Evolutionary conservation across 345 rosid genomes (phyloP).

Genomic region (Brassica incana): DNA sequence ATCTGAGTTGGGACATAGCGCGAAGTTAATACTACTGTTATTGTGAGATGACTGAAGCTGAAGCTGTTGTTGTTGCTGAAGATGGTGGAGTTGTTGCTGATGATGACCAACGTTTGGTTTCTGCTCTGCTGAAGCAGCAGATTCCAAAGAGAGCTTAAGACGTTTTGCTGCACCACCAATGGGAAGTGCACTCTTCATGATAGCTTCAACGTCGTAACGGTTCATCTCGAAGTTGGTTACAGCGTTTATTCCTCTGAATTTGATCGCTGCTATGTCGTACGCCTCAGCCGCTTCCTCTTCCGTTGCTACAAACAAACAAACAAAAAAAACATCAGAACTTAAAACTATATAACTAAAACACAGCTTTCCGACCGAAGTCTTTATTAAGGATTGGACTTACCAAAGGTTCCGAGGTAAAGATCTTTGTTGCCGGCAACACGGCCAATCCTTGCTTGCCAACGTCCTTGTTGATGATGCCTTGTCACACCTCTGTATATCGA

Average conservation of each 20-base stretch:
- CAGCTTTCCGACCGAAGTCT: background rate
- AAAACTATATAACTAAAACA: background rate
- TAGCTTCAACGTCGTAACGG: conserved; percentile 86
- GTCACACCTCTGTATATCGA: conserved; percentile 96
- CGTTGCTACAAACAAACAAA: conserved; percentile 54
- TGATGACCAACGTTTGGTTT: conserved; percentile 44
- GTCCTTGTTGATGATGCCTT: conserved; percentile 98
- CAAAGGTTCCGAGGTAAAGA: conserved; percentile 93
- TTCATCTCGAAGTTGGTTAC: conserved; percentile 97
- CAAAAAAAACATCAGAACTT: background rate
- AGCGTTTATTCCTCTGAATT: conserved; percentile 83
- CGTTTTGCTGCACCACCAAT: conserved; percentile 88
- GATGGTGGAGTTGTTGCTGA: conserved; percentile 40
- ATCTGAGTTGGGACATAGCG: conserved; percentile 48
- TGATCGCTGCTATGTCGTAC: conserved; percentile 96
- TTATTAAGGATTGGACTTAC: conserved; percentile 39
- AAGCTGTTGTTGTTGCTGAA: conserved; percentile 49
- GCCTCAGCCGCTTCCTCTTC: conserved; percentile 99
- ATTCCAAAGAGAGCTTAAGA: conserved; percentile 67
- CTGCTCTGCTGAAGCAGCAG: conserved; percentile 51
- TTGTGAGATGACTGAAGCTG: conserved; percentile 53
- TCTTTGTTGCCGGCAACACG: conserved; percentile 99
- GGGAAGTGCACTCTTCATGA: conserved; percentile 76
- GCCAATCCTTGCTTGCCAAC: conserved; percentile 99
- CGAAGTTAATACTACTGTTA: conserved; percentile 58